Conservation (phyloP, 257 asterid species). For the Capsicum chinense region DNA sequence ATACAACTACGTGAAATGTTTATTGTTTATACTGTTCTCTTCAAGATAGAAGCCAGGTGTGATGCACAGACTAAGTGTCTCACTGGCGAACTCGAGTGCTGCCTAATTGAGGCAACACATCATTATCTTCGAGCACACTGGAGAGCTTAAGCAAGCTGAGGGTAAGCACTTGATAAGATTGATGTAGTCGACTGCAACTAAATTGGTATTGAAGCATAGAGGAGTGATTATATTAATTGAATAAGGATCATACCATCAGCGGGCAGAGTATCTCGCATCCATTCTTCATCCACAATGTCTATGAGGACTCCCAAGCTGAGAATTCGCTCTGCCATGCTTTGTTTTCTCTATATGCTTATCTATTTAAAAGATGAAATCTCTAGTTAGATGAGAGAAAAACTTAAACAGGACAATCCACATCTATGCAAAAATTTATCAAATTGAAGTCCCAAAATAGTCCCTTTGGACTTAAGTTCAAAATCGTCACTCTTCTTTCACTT, state of each 20-base stretch:
- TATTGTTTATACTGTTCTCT: not conserved
- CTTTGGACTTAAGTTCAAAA: not conserved
- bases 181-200: too few species aligned
- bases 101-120: too few species aligned
- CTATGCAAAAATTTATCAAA: not conserved
- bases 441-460: not conserved
- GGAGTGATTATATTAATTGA: not conserved
- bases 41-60: not conserved
- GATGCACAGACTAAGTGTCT: too few species aligned
- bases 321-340: conserved; percentile 57
- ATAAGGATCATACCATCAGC: conserved; percentile 55
- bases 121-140: too few species aligned
- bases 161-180: too few species aligned
- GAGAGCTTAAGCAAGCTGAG: too few species aligned
- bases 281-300: conserved; percentile 82
- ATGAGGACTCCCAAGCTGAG: conserved; percentile 64
- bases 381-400: not conserved
- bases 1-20: not conserved
- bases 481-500: not conserved
- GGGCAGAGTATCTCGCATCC: conserved; percentile 86
- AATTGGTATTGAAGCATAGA: not conserved
- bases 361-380: conserved; percentile 6
- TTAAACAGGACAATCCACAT: not conserved
- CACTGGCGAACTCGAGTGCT: too few species aligned
- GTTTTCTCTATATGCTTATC: not conserved